A percentile compares a stretch with the other conserved stretches of the same genome.
Evolutionary conservation across 1,139 yeast species (phyloP).

Genomic region (Saccharomyces hybrid): DNA sequence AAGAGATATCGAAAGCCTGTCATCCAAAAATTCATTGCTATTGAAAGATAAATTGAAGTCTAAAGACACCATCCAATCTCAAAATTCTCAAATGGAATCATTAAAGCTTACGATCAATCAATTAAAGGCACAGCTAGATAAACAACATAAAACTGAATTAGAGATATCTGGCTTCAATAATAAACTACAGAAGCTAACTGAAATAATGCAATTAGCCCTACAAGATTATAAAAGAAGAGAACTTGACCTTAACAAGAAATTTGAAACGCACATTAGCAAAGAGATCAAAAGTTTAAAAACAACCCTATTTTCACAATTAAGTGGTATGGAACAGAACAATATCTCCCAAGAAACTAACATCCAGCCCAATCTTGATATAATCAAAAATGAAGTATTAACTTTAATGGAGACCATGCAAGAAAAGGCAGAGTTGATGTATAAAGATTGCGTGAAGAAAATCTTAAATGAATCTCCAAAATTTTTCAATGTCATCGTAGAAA

Average conservation of each 20-base stretch:
- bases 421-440: constrained; percentile 19
- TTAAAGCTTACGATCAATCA: constrained; percentile 28
- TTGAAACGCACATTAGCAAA: neutral
- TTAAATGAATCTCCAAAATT: constrained; percentile 20
- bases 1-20: constrained; percentile 33
- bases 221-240: constrained; percentile 30
- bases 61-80: constrained; percentile 26
- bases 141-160: constrained; percentile 31
- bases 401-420: constrained; percentile 15
- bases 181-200: constrained; percentile 28
- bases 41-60: constrained; percentile 26
- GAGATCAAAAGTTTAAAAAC: constrained; percentile 17
- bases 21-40: constrained; percentile 29
- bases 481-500: constrained; percentile 15
- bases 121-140: constrained; percentile 26
- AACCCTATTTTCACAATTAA: constrained; percentile 16
- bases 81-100: constrained; percentile 27
- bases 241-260: constrained; percentile 19
- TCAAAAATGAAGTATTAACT: constrained; percentile 19
- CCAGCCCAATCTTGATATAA: constrained; percentile 12
- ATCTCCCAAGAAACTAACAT: constrained; percentile 14
- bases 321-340: constrained; percentile 15
- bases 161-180: constrained; percentile 31
- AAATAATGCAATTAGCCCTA: constrained; percentile 29
- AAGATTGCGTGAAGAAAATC: constrained; percentile 20